A percentile compares a stretch with the other conserved stretches of the same genome.
Evolutionary conservation across 2,329 filamentous ascomycete species (phyloP).

Genomic region (Alternaria dauci): DNA sequence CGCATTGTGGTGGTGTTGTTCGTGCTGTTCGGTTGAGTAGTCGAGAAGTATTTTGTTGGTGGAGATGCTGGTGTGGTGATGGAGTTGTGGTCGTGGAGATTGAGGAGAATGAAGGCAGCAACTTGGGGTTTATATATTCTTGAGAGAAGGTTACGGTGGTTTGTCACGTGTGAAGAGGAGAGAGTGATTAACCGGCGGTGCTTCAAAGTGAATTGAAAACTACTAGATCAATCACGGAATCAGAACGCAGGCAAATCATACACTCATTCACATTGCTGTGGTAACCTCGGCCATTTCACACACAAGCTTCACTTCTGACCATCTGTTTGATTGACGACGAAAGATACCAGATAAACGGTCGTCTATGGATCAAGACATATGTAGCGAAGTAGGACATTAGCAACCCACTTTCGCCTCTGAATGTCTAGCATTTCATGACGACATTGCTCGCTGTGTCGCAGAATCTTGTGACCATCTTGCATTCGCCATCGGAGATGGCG

Average conservation of each 20-base stretch:
- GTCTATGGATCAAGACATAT: too few species aligned
- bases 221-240: neutral
- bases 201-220: neutral
- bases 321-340: too few species aligned
- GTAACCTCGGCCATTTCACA: rapidly evolving
- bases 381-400: too few species aligned
- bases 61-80: neutral
- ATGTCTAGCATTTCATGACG: too few species aligned
- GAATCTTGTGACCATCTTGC: neutral
- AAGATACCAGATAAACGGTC: too few species aligned
- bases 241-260: neutral
- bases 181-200: neutral
- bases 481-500: rapidly evolving
- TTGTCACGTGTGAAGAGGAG: neutral
- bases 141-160: neutral
- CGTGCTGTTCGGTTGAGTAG: neutral
- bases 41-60: neutral
- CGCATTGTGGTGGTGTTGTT: neutral
- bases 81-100: neutral
- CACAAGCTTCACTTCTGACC: neutral
- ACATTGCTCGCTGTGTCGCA: too few species aligned
- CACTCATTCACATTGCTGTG: neutral
- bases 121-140: neutral
- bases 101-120: neutral
- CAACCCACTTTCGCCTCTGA: too few species aligned